Conservation (phyloP, 768 basidiomycete species). For the Rhodotorula paludigena region DNA sequence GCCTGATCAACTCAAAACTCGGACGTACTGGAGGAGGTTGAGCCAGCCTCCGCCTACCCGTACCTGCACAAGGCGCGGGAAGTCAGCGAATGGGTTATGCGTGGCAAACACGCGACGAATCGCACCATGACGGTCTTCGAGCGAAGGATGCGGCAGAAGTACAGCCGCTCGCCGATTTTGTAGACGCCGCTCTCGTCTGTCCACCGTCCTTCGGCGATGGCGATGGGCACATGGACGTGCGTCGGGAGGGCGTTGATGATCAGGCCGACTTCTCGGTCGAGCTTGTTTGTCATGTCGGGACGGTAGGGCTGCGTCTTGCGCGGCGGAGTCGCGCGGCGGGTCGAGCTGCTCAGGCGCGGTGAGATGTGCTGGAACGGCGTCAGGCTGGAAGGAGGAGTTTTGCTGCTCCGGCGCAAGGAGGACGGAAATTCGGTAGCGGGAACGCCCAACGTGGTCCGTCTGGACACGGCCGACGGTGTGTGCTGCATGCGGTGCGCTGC, state of each 20-base stretch:
- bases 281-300: constrained; percentile 80
- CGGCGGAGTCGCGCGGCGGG: constrained; percentile 1
- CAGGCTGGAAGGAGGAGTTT: too few species aligned
- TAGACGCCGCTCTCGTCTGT: constrained; percentile 73
- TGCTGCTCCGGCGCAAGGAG: too few species aligned
- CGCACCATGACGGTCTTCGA: constrained; percentile 90
- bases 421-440: too few species aligned
- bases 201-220: constrained; percentile 63
- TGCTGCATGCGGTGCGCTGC: too few species aligned
- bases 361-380: too few species aligned
- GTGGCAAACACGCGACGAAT: not conserved
- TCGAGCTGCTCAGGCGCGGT: constrained; percentile 39
- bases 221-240: constrained; percentile 48
- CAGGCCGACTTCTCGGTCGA: constrained; percentile 87
- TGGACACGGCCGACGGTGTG: too few species aligned
- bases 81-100: not conserved
- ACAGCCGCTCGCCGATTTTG: constrained; percentile 29
- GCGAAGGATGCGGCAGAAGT: constrained; percentile 61
- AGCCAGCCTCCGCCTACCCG: constrained; percentile 90
- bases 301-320: constrained; percentile 62
- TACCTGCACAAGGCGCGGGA: not conserved
- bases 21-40: constrained; percentile 71
- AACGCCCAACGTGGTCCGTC: too few species aligned
- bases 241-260: constrained; percentile 73
- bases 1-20: not conserved